Evolutionary conservation across 495 filamentous ascomycete genomes (phyloP), one percentile per base, ranked within the genome.

Genomic region (Talaromyces proteolyticus): DNA sequence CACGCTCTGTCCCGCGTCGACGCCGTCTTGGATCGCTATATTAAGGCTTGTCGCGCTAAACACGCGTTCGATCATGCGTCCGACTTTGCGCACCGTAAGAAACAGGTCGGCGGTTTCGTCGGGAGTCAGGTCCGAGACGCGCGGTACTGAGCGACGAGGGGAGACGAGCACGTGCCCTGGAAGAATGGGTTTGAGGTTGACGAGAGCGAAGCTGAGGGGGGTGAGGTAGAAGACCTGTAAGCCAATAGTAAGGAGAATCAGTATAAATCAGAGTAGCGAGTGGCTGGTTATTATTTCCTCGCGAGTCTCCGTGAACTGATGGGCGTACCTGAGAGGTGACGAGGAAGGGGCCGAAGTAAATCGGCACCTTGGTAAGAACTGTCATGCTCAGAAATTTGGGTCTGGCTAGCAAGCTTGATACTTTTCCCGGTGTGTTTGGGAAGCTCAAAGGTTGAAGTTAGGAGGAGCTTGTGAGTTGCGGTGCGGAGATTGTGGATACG

Each of bases 151-250:
- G 24, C 78, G 77, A 3, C 66, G 70, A 10, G 76, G 73, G 34
- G 67, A 76, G 50, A 97, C 77, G 21, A 98, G 86, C 49, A 97
- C 85, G 69, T 98, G 93, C 42, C 93, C 93, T 0, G 93, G 91
- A 1, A 97, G 79, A 16, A 98, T 80, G 11, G 93, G 93, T 66
- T 95, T 96, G 58, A 96, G 80, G 74, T 96, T 96, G 19, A 96
- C 90, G 45, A 96, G 78, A 51, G 87, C 87, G 74, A 88, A 93
- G 62, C 83, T 83, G 58, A 83, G 75, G 11, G 85, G 73, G 10
- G 91, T 95, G 55, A 67, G 71, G 69, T 93, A 77, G 78, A 98
- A 98, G 73, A 95, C 87, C 86, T 81, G 42, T 43, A 19, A n/a
- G n/a, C n/a, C n/a, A n/a, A n/a, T n/a, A n/a, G n/a, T n/a, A n/a